Base-by-base conservation (phyloP, 331 rosid genomes). In the Cucumis variabilis region DNA sequence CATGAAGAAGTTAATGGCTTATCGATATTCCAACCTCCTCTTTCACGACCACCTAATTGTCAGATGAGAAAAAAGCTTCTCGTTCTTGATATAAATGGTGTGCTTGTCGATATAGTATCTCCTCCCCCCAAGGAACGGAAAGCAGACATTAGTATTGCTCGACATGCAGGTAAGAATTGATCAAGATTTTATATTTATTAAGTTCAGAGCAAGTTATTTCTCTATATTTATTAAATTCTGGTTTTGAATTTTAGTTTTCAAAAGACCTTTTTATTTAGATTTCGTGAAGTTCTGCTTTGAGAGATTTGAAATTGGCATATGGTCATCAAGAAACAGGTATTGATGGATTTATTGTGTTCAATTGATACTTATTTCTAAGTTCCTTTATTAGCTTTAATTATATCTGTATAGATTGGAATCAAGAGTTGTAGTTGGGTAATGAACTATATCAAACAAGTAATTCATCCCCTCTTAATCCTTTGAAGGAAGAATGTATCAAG, bases 291-390 rank as follows among this genome's bases (percentile, higher is more conserved):
- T 95, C 90, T 96, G 99, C 96, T 96, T 96, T 27, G 94, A 96
- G 90, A 91, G 87, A 14, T 96, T 96, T 91, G 98, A 96, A 91
- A 98, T 95, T 83, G 99, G 89, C 27, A 81, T 96, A 62, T 96
- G 99, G 99, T 92, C 99, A 86, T 95, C 99, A 85, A 93, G 99
- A 92, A 83, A 70, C 63, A 91, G 88, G 99, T 96, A 93, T 72
- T 86, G 60, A 55, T 90, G 89, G 72, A 74, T 87, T 87, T 76
- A 69, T 87, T 51, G 58, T 76, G 24, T 44, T 51, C 86, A 27
- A 85, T 51, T 88, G 28, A 63, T 23, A 37, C 83, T 85, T 24
- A 16, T 65, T 48, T 71, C 67, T 82, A 24, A 7, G 16, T 67
- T 89, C 41, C n/a, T n/a, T 2, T 28, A 23, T 85, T 25, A 48